Evolutionary conservation across 192 early-diverging fungal species (phyloP), one percentile per base, ranked within the genome.

Genomic region (Haplosporangium gracile): DNA sequence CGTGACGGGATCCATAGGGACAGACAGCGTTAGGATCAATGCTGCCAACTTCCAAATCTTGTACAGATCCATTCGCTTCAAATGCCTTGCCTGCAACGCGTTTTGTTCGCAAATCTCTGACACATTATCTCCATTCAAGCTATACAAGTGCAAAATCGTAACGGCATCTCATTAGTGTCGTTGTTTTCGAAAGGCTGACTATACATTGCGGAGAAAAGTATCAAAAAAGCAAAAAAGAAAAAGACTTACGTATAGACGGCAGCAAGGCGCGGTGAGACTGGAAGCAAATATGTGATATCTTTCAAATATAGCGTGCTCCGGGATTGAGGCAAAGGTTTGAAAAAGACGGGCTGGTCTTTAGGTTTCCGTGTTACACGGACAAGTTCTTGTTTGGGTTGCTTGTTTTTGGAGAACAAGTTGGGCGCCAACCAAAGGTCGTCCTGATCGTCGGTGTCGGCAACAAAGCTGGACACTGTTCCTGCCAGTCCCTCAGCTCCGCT

Each of bases 21-120:
- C 90, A 55, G 85, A 88, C 9, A 90, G 82, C 22, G 85, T 80
- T 15, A 95, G 78, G 32, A 93, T 92, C 36, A 91, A 88, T 9
- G 89, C 91, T n/a, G 92, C 93, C 51, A 95, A 80, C 22, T 85
- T 89, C 95, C 95, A 96, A 39, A 94, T 91, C 77, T 93, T 89
- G 65, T 90, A 88, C 29, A 94, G 76, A 84, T 96, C 95, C 49
- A 82, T 70, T 2, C 93, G 84, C 11, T 89, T 88, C 63, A 90
- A 55, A 18, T 82, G 74, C 18, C 86, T 84, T 18, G 90, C 89
- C n/a, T 91, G 91, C 29, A 88, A 55, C 10, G 91, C 93, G 76
- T 96, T 96, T n/a, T 89, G 88, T 57, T 87, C 77, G 68, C 94
- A 96, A 9, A 94, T 91, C 38, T 80, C 88, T 13, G 89, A 89